Conservation (phyloP, 2,329 filamentous ascomycete genomes). For the Thermothelomyces thermophilus region DNA sequence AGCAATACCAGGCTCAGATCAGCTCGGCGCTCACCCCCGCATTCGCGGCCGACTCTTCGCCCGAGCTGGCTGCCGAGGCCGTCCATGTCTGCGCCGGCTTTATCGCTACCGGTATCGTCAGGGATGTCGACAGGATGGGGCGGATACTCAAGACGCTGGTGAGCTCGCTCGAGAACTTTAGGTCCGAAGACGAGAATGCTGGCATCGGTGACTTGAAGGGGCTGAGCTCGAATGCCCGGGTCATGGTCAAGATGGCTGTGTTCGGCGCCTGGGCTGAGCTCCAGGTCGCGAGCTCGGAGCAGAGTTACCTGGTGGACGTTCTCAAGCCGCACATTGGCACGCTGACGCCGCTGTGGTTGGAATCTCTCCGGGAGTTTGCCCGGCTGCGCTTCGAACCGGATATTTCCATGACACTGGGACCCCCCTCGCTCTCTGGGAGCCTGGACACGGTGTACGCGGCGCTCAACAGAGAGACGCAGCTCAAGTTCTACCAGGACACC, state of each 20-base stretch:
- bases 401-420: constrained; percentile 83
- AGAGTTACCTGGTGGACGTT: constrained; percentile 81
- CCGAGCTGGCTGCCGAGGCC: constrained; percentile 89
- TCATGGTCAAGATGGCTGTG: constrained; percentile 97
- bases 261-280: constrained; percentile 97
- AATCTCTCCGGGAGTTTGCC: constrained; percentile 88
- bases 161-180: constrained; percentile 85
- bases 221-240: constrained; percentile 88
- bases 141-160: constrained; percentile 92
- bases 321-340: constrained; percentile 84
- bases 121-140: constrained; percentile 97
- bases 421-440: constrained; percentile 73
- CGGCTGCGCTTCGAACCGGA: constrained; percentile 88
- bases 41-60: constrained; percentile 91
- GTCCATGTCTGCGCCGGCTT: constrained; percentile 98
- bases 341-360: constrained; percentile 88
- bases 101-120: constrained; percentile 94
- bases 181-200: constrained; percentile 69
- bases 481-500: constrained; percentile 93
- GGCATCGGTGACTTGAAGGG: constrained; percentile 90
- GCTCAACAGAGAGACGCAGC: constrained; percentile 83
- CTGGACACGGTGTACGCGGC: constrained; percentile 93
- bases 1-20: constrained; percentile 98
- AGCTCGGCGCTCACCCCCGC: constrained; percentile 93
- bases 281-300: constrained; percentile 89